A percentile compares a stretch with the other conserved stretches of the same genome.
Evolutionary conservation across 2,329 filamentous ascomycete species (phyloP).

Genomic region (Xylariaceae sp.): DNA sequence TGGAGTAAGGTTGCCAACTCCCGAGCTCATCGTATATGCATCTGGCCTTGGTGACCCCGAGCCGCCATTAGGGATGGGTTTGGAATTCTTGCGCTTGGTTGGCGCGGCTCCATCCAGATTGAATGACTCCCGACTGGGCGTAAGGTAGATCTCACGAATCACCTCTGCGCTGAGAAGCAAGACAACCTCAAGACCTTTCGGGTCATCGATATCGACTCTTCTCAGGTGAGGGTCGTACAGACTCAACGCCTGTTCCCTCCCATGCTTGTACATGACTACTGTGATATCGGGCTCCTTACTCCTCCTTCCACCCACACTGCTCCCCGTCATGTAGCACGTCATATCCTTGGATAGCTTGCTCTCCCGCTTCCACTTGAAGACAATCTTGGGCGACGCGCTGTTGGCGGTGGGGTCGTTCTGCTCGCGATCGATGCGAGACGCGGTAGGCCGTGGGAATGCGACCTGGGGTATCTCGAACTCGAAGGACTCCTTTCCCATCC

Average conservation of each 20-base stretch:
- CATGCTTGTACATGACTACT: constrained; percentile 77
- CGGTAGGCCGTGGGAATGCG: constrained; percentile 77
- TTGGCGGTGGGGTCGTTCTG: constrained; percentile 54
- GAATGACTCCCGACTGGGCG: constrained; percentile 70
- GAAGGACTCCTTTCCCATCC: constrained; percentile 79
- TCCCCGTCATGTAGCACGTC: constrained; percentile 83
- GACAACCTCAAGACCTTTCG: constrained; percentile 86
- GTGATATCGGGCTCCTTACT: constrained; percentile 94
- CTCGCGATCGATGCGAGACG: constrained; percentile 73
- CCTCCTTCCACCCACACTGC: constrained; percentile 69
- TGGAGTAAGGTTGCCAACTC: constrained; percentile 42
- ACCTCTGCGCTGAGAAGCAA: constrained; percentile 63
- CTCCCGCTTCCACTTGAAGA: constrained; percentile 88
- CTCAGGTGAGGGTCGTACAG: constrained; percentile 92
- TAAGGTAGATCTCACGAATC: constrained; percentile 64
- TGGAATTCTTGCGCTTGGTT: constrained; percentile 43
- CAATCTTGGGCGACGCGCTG: constrained; percentile 67
- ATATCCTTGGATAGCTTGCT: constrained; percentile 82
- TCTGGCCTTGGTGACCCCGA: constrained; percentile 24
- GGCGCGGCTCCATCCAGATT: constrained; percentile 58
- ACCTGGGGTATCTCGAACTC: constrained; percentile 90
- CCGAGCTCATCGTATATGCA: constrained; percentile 40
- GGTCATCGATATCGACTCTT: constrained; percentile 88
- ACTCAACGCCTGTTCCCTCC: constrained; percentile 65
- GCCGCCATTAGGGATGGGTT: constrained; percentile 31